Evolutionary conservation across 2,329 filamentous ascomycete species (phyloP).

Genomic region (Ophiocordyceps camponoti-floridani): DNA sequence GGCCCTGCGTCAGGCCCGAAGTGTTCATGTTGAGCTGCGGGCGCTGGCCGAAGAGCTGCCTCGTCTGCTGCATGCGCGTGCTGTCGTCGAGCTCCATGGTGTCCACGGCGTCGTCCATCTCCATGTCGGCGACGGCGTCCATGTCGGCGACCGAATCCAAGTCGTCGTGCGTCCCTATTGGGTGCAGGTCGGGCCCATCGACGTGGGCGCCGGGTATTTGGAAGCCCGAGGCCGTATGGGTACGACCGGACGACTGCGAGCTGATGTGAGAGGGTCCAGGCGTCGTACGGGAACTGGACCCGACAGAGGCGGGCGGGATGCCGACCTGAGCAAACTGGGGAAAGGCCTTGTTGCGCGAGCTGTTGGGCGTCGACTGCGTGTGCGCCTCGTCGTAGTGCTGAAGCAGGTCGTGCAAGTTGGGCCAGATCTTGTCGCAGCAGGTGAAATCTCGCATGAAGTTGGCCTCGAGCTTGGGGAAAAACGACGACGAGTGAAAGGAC

Average conservation of each 20-base stretch:
- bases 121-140: conserved; percentile 71
- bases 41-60: conserved; percentile 45
- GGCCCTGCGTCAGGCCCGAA: conserved; percentile 55
- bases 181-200: conserved; percentile 20
- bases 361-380: conserved; percentile 43
- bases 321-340: conserved; percentile 23
- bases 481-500: conserved; percentile 90
- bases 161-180: conserved; percentile 35
- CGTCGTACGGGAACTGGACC: conserved; percentile 15
- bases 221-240: conserved; percentile 12
- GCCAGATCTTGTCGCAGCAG: conserved; percentile 78
- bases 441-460: conserved; percentile 97
- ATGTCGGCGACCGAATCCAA: conserved; percentile 34
- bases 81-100: conserved; percentile 45
- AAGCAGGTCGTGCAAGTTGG: conserved; percentile 82
- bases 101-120: conserved; percentile 73
- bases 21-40: conserved; percentile 70
- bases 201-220: conserved; percentile 16
- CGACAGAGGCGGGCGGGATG: conserved; percentile 13
- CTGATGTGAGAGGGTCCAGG: conserved; percentile 12
- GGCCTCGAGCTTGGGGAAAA: conserved; percentile 87
- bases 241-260: conserved; percentile 14
- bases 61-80: conserved; percentile 49
- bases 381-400: conserved; percentile 96
- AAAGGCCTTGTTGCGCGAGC: conserved; percentile 21